Conservation (phyloP, 345 rosid genomes). For the Eucalyptus urophylla region DNA sequence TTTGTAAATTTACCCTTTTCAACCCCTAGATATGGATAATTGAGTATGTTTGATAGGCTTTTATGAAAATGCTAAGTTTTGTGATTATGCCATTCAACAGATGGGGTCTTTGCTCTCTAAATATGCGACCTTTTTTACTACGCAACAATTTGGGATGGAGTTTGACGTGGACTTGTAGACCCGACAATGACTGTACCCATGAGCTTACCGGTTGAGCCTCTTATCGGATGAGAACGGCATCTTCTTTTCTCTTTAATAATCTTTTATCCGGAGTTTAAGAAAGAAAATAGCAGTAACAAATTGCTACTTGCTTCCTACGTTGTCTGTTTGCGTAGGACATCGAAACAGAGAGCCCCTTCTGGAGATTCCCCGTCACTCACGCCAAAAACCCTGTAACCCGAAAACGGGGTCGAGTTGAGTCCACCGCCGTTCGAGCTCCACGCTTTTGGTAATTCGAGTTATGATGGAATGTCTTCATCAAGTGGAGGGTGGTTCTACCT, state of each 20-base stretch:
- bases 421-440: too few relatives aligned
- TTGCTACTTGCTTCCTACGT: too few relatives aligned
- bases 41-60: not conserved
- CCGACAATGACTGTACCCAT: not conserved
- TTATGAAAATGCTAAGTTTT: not conserved
- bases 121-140: not conserved
- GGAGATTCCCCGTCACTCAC: too few relatives aligned
- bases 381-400: too few relatives aligned
- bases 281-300: too few relatives aligned
- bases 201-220: not conserved
- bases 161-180: not conserved
- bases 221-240: not conserved
- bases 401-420: not conserved
- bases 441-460: not conserved
- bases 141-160: not conserved
- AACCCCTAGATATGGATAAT: not conserved
- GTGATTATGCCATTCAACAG: not conserved
- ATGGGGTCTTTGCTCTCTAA: not conserved
- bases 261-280: not conserved
- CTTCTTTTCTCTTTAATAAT: not conserved
- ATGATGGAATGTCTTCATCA: not conserved
- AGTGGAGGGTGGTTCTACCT: too few relatives aligned
- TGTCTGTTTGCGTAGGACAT: too few relatives aligned
- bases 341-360: too few relatives aligned
- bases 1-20: not conserved